Percentiles rank a stretch among this genome's conserved stretches.
Conservation (phyloP, 2,329 filamentous ascomycete genomes). For the Dothistroma pini region DNA sequence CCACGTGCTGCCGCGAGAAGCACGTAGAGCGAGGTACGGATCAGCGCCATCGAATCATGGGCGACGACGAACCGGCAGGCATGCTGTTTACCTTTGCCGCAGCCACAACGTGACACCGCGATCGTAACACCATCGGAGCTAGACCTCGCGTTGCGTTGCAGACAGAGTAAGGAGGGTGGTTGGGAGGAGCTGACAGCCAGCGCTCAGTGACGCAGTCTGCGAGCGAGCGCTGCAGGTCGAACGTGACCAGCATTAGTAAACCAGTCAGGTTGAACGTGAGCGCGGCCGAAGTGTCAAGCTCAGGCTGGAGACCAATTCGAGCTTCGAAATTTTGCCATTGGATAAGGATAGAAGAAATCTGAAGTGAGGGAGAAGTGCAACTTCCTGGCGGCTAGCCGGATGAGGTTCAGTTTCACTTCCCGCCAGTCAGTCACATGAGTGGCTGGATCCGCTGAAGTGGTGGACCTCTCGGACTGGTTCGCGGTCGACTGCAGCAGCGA, state of each 20-base stretch:
- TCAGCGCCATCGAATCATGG: slow-evolving; percentile 18
- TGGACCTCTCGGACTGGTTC: slow-evolving; percentile 13
- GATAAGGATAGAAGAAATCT: slow-evolving; percentile 17
- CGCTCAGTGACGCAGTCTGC: slow-evolving; percentile 16
- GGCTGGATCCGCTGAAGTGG: slow-evolving; percentile 13
- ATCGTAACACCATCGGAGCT: slow-evolving; percentile 19
- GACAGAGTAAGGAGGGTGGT: slow-evolving; percentile 18
- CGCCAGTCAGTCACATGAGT: slow-evolving; percentile 19
- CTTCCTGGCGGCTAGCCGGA: slow-evolving; percentile 10
- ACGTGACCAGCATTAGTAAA: slow-evolving; percentile 14
- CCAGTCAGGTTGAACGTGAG: slow-evolving; percentile 6
- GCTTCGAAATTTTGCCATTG: slow-evolving; percentile 24
- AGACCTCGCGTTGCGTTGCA: slow-evolving; percentile 16
- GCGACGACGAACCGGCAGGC: slow-evolving; percentile 12
- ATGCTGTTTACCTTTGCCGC: slow-evolving; percentile 17
- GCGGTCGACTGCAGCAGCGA: slow-evolving; percentile 18
- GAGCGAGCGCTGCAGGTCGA: slow-evolving; percentile 14
- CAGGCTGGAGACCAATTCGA: slow-evolving; percentile 18
- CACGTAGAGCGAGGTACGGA: slow-evolving; percentile 20
- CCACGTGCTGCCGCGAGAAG: slow-evolving; percentile 17
- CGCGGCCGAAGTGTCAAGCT: slow-evolving; percentile 14
- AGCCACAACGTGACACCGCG: slow-evolving; percentile 17
- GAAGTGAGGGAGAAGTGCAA: slow-evolving; percentile 7
- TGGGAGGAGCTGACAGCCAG: slow-evolving; percentile 21
- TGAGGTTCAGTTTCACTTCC: slow-evolving; percentile 16